Percentiles rank a stretch among this genome's conserved stretches.
Conservation (phyloP, 2,329 filamentous ascomycete genomes). For the Intubia oerlemansii region DNA sequence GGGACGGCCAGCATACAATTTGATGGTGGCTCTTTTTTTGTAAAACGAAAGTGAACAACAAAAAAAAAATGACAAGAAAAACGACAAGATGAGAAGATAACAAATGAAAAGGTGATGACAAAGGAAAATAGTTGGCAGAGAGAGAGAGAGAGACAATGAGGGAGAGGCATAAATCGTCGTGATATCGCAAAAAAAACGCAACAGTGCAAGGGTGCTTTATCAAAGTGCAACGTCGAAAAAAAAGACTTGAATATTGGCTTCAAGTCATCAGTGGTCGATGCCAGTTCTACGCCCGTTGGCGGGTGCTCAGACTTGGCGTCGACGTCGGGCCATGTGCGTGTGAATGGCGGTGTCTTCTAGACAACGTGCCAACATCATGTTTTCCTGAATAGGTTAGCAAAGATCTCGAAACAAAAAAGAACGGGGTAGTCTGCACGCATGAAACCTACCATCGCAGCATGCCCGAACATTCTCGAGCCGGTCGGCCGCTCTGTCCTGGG, state of each 20-base stretch:
- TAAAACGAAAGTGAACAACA: too few species aligned
- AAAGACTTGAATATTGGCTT: too few species aligned
- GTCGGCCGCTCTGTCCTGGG: slow-evolving; percentile 55
- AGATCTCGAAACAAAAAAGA: slow-evolving; percentile 7
- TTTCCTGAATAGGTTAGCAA: slow-evolving; percentile 27
- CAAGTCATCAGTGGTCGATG: too few species aligned
- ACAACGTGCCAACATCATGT: slow-evolving; percentile 46
- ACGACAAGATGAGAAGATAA: too few species aligned
- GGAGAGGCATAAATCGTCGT: slow-evolving; percentile 5
- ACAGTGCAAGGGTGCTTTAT: too few species aligned
- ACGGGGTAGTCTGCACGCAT: too few species aligned
- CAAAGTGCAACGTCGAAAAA: too few species aligned
- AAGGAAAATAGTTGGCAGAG: neutral
- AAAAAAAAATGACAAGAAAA: too few species aligned
- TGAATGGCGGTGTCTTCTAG: slow-evolving; percentile 8
- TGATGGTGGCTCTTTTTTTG: too few species aligned
- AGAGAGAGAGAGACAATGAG: neutral
- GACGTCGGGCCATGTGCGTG: too few species aligned
- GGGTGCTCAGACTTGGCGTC: slow-evolving; percentile 6
- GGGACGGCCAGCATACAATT: too few species aligned
- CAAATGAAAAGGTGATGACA: neutral
- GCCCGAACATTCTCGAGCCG: slow-evolving; percentile 85
- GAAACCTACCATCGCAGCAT: slow-evolving; percentile 93
- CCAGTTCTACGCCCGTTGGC: too few species aligned
- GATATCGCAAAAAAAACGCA: slow-evolving; percentile 1